Conservation (phyloP, 1,284 basidiomycete species). For the Omphalotus olearius region DNA sequence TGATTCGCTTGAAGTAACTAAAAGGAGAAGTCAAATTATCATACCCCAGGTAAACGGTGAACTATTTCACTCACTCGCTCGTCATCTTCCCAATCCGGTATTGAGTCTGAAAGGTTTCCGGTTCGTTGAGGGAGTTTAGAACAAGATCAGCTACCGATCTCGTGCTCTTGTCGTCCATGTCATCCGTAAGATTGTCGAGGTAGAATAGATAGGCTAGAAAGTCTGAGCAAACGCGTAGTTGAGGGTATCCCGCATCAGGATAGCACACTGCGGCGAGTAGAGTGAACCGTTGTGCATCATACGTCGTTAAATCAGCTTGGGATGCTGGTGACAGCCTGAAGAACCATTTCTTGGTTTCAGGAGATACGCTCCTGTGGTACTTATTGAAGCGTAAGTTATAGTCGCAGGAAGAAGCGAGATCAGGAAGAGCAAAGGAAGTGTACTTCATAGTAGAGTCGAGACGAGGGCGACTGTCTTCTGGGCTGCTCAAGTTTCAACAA, state of each 20-base stretch:
- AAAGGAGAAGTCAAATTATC: constrained; percentile 1
- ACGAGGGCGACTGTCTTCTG: too few relatives aligned
- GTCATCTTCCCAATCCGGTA: constrained; percentile 35
- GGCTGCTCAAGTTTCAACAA: too few relatives aligned
- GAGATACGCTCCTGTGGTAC: constrained; percentile 30
- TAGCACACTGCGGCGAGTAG: constrained; percentile 49
- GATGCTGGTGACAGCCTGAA: constrained; percentile 25
- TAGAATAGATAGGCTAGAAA: constrained; percentile 45
- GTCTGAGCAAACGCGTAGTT: constrained; percentile 41
- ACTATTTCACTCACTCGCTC: constrained; percentile 29
- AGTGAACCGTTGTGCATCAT: constrained; percentile 47
- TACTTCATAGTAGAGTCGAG: constrained; percentile 1
- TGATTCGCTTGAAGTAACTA: constrained; percentile 33
- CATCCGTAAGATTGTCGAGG: constrained; percentile 44
- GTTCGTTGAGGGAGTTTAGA: constrained; percentile 36
- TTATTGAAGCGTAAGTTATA: constrained; percentile 36
- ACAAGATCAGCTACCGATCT: constrained; percentile 31
- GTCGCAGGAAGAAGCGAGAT: constrained; percentile 45
- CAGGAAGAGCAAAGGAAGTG: constrained; percentile 36
- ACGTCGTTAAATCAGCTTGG: constrained; percentile 27
- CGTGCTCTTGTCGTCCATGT: constrained; percentile 35
- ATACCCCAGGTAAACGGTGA: neutral
- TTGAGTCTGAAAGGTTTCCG: constrained; percentile 26
- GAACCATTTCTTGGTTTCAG: constrained; percentile 44
- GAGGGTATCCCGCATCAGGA: constrained; percentile 34